phyloP scores from a whole-genome alignment of 2,329 filamentous ascomycete species.

The Didymella segeticola region DNA sequence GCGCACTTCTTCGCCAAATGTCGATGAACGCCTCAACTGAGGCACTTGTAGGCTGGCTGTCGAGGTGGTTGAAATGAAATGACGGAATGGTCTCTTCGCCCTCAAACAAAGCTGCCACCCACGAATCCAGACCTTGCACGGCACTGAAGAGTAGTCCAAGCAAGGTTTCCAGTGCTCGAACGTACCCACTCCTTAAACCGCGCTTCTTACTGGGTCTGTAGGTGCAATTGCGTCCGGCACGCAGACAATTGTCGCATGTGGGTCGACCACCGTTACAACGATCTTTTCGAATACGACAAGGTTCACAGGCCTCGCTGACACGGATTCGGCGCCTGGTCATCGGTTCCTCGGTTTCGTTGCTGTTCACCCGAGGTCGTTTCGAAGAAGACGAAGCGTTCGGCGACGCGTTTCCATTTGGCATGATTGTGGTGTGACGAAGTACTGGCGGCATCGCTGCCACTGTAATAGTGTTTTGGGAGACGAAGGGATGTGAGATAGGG shows the following conservation, averaged over 20 bases:
- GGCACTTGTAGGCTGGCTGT: not conserved
- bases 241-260: not conserved
- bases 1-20: not conserved
- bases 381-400: not conserved
- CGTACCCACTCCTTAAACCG: not conserved
- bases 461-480: not conserved
- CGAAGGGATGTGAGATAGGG: not conserved
- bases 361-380: not conserved
- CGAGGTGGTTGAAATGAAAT: not conserved
- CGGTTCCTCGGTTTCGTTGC: not conserved
- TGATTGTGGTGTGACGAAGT: not conserved
- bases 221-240: not conserved
- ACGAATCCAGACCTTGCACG: not conserved
- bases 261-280: not conserved
- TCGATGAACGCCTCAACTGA: not conserved
- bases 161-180: constrained; percentile 3
- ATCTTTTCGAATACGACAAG: constrained; percentile 1
- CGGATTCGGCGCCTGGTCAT: not conserved
- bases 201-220: constrained; percentile 3
- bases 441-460: not conserved
- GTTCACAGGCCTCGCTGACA: not conserved
- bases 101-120: not conserved
- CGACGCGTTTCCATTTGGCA: not conserved
- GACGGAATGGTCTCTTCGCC: not conserved
- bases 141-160: not conserved